phyloP scores from a whole-genome alignment of 352 stramenopile genomes.

The Globisporangium okanoganense region DNA sequence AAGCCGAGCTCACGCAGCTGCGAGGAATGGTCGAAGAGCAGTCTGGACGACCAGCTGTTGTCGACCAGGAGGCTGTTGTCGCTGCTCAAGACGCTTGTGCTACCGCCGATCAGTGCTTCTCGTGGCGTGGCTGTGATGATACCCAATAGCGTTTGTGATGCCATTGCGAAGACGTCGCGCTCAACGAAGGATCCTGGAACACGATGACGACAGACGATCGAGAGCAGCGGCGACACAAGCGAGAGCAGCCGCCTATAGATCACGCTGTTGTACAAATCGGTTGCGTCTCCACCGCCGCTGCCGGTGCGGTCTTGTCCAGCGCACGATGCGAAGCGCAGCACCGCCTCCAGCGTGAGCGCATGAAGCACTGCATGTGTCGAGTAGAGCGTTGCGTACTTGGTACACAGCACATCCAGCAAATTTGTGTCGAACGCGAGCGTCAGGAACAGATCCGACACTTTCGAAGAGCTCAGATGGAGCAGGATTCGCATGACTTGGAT shows the following conservation, averaged over 20 bases:
- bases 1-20: constrained; percentile 47
- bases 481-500: constrained; percentile 43
- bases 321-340: constrained; percentile 28
- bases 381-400: constrained; percentile 41
- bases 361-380: constrained; percentile 41
- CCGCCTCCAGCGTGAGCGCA: constrained; percentile 33
- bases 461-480: constrained; percentile 40
- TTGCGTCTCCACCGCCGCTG: not conserved
- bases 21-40: constrained; percentile 60
- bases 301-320: not conserved
- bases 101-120: constrained; percentile 16
- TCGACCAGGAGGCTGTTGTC: constrained; percentile 35
- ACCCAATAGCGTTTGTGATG: constrained; percentile 33
- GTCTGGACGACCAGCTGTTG: constrained; percentile 43
- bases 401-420: constrained; percentile 40
- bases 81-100: constrained; percentile 25
- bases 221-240: constrained; percentile 40
- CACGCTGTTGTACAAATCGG: constrained; percentile 13
- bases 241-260: constrained; percentile 36
- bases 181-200: constrained; percentile 51
- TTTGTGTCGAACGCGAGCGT: constrained; percentile 57
- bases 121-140: constrained; percentile 26
- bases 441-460: constrained; percentile 47
- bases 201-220: constrained; percentile 45
- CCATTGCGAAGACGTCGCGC: constrained; percentile 32